Evolutionary conservation across 2,329 filamentous ascomycete genomes (phyloP).

Genomic region (Pyrenochaeta sp.): DNA sequence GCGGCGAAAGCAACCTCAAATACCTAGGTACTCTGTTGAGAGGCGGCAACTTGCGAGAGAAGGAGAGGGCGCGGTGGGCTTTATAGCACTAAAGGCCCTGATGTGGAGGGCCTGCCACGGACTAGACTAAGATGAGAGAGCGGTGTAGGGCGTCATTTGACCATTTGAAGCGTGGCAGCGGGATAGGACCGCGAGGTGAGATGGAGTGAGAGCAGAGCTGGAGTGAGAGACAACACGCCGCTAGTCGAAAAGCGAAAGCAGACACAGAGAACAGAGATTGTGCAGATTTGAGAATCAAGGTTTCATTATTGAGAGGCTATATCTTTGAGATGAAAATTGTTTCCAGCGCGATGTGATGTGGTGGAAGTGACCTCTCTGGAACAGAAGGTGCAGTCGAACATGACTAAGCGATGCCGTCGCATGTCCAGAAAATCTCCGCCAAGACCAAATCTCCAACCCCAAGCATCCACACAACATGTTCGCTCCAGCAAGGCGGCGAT

Average conservation of each 20-base stretch:
- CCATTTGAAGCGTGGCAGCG: constrained; percentile 5
- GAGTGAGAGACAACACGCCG: constrained; percentile 11
- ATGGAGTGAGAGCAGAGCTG: constrained; percentile 23
- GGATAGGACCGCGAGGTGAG: no score
- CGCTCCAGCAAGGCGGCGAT: constrained; percentile 66
- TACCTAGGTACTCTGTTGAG: no score
- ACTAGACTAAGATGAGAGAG: no score
- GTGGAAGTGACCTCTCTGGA: no score
- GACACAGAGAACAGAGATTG: neutral
- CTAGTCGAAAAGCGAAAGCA: constrained; percentile 15
- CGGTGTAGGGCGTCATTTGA: neutral
- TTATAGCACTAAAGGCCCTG: no score
- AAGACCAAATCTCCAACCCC: constrained; percentile 9
- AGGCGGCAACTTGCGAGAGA: no score
- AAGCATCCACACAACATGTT: constrained; percentile 62
- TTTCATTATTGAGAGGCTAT: no score
- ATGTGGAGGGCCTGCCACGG: no score
- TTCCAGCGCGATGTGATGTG: no score
- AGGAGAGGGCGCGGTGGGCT: no score
- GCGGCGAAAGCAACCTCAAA: no score
- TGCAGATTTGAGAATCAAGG: neutral
- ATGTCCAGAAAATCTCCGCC: constrained; percentile 35
- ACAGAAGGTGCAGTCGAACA: neutral
- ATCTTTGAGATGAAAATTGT: no score
- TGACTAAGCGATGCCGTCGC: constrained; percentile 22